These are phyloP conservation scores for Penicillium goetzii DNA, from an alignment of 495 filamentous ascomycete species.

Conservation along the genomic window DNA sequence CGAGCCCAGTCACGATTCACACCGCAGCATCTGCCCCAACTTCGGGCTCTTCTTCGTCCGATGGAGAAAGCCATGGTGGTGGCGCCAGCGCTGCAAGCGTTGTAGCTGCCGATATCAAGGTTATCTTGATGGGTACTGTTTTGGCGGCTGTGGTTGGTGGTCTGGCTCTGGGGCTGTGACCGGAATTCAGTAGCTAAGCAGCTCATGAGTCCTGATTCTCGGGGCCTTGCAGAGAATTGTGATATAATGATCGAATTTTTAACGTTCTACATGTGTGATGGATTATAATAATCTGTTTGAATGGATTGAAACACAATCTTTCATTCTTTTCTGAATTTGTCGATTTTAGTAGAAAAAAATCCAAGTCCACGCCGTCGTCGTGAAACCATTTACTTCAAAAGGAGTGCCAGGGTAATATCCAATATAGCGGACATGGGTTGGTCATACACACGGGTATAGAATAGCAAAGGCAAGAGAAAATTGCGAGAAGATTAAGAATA, in stretches of 20 bases:
- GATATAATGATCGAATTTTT: background rate
- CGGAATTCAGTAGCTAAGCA: background rate
- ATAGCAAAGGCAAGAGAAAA: no score
- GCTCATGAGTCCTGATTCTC: background rate
- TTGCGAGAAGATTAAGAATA: no score
- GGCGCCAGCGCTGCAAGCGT: background rate
- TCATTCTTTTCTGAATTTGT: background rate
- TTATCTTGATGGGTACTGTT: constrained; percentile 6
- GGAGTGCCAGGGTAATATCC: no score
- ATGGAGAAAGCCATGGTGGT: background rate
- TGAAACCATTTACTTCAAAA: background rate
- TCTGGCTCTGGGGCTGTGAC: constrained; percentile 29
- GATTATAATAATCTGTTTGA: background rate
- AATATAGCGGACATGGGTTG: no score
- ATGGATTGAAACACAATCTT: background rate
- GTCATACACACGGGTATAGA: no score
- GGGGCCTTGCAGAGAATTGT: background rate
- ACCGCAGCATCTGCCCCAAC: constrained; percentile 1
- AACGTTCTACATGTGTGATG: constrained; percentile 7
- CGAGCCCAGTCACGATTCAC: constrained; percentile 14
- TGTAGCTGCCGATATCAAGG: background rate
- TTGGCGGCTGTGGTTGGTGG: constrained; percentile 22
- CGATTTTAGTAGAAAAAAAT: background rate
- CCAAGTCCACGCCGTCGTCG: background rate
- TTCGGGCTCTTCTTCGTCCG: background rate